Evolutionary conservation across 2,329 filamentous ascomycete species (phyloP).

Genomic region (Pezizomycotina sp.): DNA sequence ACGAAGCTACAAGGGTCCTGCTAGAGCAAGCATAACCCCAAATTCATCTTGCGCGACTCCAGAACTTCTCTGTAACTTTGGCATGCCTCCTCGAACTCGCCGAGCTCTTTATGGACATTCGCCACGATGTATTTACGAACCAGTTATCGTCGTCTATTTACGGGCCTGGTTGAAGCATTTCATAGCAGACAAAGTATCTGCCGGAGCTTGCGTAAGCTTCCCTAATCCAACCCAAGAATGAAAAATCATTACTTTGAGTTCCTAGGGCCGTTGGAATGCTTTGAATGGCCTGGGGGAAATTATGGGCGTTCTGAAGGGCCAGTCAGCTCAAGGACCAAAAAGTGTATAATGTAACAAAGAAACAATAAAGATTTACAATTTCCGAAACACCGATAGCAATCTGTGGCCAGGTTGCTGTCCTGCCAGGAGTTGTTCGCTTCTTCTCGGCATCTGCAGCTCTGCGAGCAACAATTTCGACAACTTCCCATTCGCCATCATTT

Average conservation of each 20-base stretch:
- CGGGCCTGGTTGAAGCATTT: slow-evolving; percentile 77
- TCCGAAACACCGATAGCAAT: slow-evolving; percentile 86
- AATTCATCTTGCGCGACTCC: slow-evolving; percentile 51
- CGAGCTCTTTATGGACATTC: slow-evolving; percentile 82
- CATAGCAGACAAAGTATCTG: slow-evolving; percentile 78
- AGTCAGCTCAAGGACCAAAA: slow-evolving; percentile 1
- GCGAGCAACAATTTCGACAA: slow-evolving; percentile 81
- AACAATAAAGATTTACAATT: slow-evolving; percentile 21
- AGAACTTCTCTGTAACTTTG: slow-evolving; percentile 60
- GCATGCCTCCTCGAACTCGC: slow-evolving; percentile 75
- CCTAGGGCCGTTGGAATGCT: slow-evolving; percentile 82
- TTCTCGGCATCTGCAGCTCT: slow-evolving; percentile 90
- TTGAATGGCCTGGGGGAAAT: slow-evolving; percentile 66
- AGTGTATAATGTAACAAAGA: neutral
- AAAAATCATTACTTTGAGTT: slow-evolving; percentile 69
- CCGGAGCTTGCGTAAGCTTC: slow-evolving; percentile 94
- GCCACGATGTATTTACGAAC: slow-evolving; percentile 97
- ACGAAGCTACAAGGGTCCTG: slow-evolving; percentile 79
- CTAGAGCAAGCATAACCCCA: slow-evolving; percentile 69
- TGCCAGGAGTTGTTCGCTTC: slow-evolving; percentile 73
- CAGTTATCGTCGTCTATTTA: slow-evolving; percentile 64
- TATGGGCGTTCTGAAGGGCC: slow-evolving; percentile 23
- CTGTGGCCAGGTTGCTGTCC: slow-evolving; percentile 89
- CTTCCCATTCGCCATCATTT: slow-evolving; percentile 83
- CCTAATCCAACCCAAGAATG: slow-evolving; percentile 91